Evolutionary conservation across 768 basidiomycete species (phyloP).

Genomic region (Phylloporus sp.): DNA sequence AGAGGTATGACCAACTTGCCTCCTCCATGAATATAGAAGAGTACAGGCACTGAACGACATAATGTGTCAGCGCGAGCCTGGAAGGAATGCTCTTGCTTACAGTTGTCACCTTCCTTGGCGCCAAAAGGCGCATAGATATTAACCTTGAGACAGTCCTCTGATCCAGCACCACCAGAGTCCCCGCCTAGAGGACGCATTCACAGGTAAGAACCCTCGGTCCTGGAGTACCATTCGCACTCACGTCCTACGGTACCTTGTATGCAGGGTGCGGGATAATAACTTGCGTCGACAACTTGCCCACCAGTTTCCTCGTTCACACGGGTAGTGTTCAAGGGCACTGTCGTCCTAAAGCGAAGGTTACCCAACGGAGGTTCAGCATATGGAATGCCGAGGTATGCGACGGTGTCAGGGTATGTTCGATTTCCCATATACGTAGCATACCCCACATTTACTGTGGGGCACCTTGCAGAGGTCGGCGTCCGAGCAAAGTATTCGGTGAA

Average conservation of each 20-base stretch:
- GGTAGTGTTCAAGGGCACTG: constrained; percentile 46
- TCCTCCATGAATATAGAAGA: constrained; percentile 41
- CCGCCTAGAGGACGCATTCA: constrained; percentile 31
- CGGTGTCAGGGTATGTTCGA: constrained; percentile 44
- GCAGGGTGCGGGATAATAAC: constrained; percentile 52
- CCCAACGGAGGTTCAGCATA: constrained; percentile 42
- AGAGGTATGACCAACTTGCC: constrained; percentile 12
- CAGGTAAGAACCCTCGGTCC: not conserved
- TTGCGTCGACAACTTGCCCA: constrained; percentile 46
- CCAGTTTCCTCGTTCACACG: constrained; percentile 35
- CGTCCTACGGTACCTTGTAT: constrained; percentile 53
- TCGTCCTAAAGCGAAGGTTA: constrained; percentile 41
- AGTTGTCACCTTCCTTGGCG: constrained; percentile 40
- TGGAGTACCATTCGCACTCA: constrained; percentile 14
- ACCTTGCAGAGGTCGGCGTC: constrained; percentile 2
- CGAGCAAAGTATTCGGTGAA: not conserved
- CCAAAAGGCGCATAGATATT: constrained; percentile 56
- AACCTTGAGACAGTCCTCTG: constrained; percentile 64
- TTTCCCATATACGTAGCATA: constrained; percentile 58
- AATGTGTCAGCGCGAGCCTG: not conserved
- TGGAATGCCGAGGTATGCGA: constrained; percentile 49
- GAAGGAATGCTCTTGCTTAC: constrained; percentile 30
- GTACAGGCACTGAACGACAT: constrained; percentile 30
- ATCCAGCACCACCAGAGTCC: constrained; percentile 59
- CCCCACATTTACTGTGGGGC: constrained; percentile 46